phyloP scores from a whole-genome alignment of 768 basidiomycete species.

The Cantharellus anzutake region DNA sequence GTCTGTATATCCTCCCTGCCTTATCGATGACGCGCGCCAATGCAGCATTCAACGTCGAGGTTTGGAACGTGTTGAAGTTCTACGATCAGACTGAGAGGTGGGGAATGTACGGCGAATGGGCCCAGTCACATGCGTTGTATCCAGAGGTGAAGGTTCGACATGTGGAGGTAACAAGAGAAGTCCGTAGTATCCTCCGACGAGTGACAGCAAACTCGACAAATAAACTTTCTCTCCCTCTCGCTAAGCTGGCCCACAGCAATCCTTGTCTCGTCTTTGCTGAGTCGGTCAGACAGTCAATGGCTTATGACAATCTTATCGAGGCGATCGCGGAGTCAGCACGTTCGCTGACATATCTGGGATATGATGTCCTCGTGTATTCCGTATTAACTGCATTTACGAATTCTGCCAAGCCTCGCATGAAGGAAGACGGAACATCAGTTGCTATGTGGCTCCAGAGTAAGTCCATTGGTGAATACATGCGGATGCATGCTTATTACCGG shows the following conservation, averaged over 20 bases:
- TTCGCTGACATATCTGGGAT: slow-evolving; percentile 83
- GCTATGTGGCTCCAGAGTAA: slow-evolving; percentile 84
- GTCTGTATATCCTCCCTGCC: slow-evolving; percentile 69
- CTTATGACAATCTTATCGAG: slow-evolving; percentile 81
- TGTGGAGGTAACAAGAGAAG: slow-evolving; percentile 71
- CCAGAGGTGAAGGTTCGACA: slow-evolving; percentile 62
- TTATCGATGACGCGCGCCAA: slow-evolving; percentile 71
- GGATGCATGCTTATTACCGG: neutral
- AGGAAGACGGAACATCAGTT: slow-evolving; percentile 81
- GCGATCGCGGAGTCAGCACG: slow-evolving; percentile 79
- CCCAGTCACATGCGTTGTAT: slow-evolving; percentile 50
- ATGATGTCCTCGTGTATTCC: slow-evolving; percentile 78
- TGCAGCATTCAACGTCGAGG: slow-evolving; percentile 74
- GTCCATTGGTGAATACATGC: slow-evolving; percentile 15
- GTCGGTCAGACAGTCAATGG: slow-evolving; percentile 85
- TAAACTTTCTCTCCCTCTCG: slow-evolving; percentile 68
- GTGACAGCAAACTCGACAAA: slow-evolving; percentile 72
- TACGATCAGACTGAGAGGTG: slow-evolving; percentile 70
- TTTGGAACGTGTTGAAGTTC: slow-evolving; percentile 76
- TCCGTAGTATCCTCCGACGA: slow-evolving; percentile 75
- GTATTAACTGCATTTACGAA: slow-evolving; percentile 78
- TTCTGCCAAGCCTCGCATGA: slow-evolving; percentile 60
- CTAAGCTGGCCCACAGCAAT: slow-evolving; percentile 86
- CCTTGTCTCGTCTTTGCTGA: slow-evolving; percentile 81
- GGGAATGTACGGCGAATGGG: slow-evolving; percentile 94